Base-by-base conservation (phyloP, 2,329 filamentous ascomycete species). In the Venturia aucupariae region DNA sequence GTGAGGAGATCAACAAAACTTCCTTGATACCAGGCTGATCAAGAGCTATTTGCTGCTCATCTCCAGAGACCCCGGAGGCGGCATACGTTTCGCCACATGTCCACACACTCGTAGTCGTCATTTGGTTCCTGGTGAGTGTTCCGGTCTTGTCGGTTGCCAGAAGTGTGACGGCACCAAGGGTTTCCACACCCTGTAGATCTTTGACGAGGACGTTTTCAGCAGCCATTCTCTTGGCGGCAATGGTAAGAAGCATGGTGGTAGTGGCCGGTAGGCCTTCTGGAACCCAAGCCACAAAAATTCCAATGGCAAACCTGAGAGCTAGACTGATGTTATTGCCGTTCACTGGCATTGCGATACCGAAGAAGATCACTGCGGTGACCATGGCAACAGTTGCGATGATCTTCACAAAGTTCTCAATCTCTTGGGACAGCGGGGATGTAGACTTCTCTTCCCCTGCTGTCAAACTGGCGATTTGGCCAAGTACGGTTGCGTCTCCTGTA, bases 361-460 rank as follows among this genome's bases (percentile, higher is more conserved):
- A 63, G 48, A 63, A 63, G 32, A 63, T 15, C 15, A 63, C 19
- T 5, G 61, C 61, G 10, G 61, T 63, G 17, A 41, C 10, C 2
- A 63, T 57, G 10, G 61, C 61, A 64, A 86, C 83, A 7, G 79
- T 87, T 55, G 89, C 80, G 51, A 89, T 86, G 68, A 90, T 84
- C 68, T 90, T 83, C 11, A 86, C 86, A 67, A 86, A 87, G 35
- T 90, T 70, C 15, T 90, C 82, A 2, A 87, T 92, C 61, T 91
- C 83, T 59, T 81, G 86, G 71, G 96, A 94, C 1, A 96, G 83
- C 3, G 90, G 73, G 54, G 93, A 85, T 32, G 92, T 90, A 70
- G 96, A 87, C 75, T 92, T 91, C 77, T 88, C 88, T 67, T 86
- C 85, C 3, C 86, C 89, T 69, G 90, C 61, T n/a, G 61, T 63